These are phyloP conservation scores for Heterobasidion occidentale DNA, from an alignment of 1,284 basidiomycete genomes.

Conservation along the genomic window DNA sequence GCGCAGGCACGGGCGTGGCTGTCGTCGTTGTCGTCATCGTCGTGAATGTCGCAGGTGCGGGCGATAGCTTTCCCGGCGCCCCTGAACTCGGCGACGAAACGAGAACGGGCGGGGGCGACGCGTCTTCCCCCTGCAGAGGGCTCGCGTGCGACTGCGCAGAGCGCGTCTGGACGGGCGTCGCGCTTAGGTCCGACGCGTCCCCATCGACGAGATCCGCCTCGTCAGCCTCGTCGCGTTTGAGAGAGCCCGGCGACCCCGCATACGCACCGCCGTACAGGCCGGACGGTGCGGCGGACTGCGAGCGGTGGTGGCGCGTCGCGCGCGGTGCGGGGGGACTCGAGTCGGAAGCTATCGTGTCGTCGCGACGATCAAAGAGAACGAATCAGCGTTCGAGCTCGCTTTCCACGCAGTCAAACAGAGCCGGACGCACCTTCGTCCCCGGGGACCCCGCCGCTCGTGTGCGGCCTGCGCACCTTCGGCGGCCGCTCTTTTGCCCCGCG, in stretches of 20 bases:
- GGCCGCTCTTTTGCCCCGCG: background rate
- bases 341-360: too few species aligned
- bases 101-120: too few species aligned
- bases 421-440: background rate
- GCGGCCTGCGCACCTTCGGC: background rate
- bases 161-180: background rate
- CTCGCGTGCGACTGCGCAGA: constrained; percentile 2
- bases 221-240: too few species aligned
- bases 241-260: too few species aligned
- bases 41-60: background rate
- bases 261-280: too few species aligned
- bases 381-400: too few species aligned
- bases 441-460: background rate
- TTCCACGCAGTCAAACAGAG: background rate
- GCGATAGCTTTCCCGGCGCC: background rate
- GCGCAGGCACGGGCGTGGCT: background rate
- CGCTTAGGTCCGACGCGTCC: background rate
- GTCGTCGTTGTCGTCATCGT: background rate
- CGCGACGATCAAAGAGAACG: too few species aligned
- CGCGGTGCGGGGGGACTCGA: background rate
- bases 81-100: too few species aligned
- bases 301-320: constrained; percentile 7
- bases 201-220: too few species aligned
- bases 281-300: constrained; percentile 11
- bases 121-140: background rate